These are phyloP conservation scores for Aspergillus fructus DNA, from an alignment of 2,329 filamentous ascomycete genomes.

Conservation along the genomic window DNA sequence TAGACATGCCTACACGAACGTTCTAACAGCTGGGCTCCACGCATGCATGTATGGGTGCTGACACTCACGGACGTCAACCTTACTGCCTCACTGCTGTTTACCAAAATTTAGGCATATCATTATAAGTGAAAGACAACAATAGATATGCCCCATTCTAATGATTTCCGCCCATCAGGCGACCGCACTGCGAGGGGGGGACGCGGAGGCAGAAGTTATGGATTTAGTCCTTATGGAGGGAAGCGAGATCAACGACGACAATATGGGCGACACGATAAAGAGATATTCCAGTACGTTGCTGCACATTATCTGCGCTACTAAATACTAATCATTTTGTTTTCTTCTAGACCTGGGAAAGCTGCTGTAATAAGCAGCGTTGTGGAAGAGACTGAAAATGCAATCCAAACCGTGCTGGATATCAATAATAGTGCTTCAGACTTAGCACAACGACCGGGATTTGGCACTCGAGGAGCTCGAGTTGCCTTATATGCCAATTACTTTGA, in stretches of 20 bases:
- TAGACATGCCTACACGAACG: too few relatives aligned
- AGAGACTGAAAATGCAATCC: neutral
- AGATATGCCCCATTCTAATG: neutral
- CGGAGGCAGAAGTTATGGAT: neutral
- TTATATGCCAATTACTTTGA: slow-evolving; percentile 42
- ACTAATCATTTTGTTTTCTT: too few relatives aligned
- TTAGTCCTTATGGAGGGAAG: neutral
- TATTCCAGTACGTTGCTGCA: neutral
- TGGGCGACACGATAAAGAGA: neutral
- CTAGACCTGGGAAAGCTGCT: neutral
- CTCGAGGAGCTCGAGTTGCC: neutral
- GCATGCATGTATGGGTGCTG: too few relatives aligned
- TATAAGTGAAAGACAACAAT: neutral
- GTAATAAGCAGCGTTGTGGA: neutral
- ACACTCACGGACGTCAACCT: too few relatives aligned
- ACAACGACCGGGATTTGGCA: neutral
- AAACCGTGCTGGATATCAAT: neutral
- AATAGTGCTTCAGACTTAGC: neutral
- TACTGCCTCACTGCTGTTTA: too few relatives aligned
- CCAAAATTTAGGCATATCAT: too few relatives aligned
- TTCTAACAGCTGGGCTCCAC: too few relatives aligned
- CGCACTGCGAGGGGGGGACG: neutral
- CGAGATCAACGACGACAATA: neutral
- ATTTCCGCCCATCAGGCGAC: neutral
- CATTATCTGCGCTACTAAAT: neutral